Evolutionary conservation across 805 yeast species (phyloP).

Genomic region (Starmera pachycereana): DNA sequence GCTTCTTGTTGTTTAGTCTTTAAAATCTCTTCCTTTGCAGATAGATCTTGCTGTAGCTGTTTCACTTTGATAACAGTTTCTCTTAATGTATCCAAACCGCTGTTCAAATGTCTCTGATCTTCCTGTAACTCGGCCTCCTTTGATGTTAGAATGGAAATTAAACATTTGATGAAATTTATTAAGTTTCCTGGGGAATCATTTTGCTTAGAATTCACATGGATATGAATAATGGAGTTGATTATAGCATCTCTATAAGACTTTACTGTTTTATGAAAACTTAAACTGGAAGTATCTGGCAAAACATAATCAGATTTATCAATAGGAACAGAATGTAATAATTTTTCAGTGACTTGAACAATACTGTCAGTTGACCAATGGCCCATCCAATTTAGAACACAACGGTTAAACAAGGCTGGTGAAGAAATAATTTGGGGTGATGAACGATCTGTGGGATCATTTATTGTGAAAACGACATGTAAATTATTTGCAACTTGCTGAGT

Average conservation of each 20-base stretch:
- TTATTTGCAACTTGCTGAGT: constrained; percentile 53
- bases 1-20: constrained; percentile 58
- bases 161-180: constrained; percentile 37
- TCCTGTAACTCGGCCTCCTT: constrained; percentile 45
- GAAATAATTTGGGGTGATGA: constrained; percentile 39
- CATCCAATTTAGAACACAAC: constrained; percentile 86
- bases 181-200: constrained; percentile 43
- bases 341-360: constrained; percentile 37
- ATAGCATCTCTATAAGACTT: constrained; percentile 33
- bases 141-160: constrained; percentile 29
- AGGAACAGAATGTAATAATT: constrained; percentile 35
- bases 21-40: constrained; percentile 41
- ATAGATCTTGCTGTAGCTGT: constrained; percentile 42
- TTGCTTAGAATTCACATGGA: constrained; percentile 28
- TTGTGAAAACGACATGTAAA: constrained; percentile 75
- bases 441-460: constrained; percentile 38
- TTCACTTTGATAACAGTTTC: constrained; percentile 72
- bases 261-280: constrained; percentile 3
- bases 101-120: constrained; percentile 58
- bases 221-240: constrained; percentile 32
- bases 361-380: constrained; percentile 65
- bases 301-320: constrained; percentile 36
- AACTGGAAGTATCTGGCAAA: constrained; percentile 20
- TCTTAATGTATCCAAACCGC: constrained; percentile 63
- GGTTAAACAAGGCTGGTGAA: constrained; percentile 82